Conservation (phyloP, 1,139 yeast genomes). For the Pichia sp. region DNA sequence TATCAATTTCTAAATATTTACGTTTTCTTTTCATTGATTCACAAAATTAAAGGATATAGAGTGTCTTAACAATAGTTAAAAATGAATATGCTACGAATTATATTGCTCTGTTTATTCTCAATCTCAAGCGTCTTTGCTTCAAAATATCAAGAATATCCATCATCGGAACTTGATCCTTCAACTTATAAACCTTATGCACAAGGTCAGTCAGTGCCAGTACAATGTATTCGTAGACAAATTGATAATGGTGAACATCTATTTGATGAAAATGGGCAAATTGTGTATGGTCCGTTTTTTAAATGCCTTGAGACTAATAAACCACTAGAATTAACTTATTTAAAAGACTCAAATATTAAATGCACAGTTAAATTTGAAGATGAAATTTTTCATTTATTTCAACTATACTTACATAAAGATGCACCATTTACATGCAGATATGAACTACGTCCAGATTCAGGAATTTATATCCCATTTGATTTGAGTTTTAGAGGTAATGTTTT, state of each 20-base stretch:
- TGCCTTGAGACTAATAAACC: slow-evolving; percentile 65
- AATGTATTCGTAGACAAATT: slow-evolving; percentile 62
- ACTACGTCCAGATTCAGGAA: slow-evolving; percentile 45
- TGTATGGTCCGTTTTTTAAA: slow-evolving; percentile 52
- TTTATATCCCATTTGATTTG: slow-evolving; percentile 55
- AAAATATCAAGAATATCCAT: slow-evolving; percentile 24
- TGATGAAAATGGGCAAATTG: slow-evolving; percentile 51
- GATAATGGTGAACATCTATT: slow-evolving; percentile 73
- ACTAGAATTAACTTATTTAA: slow-evolving; percentile 46
- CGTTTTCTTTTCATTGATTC: too few species aligned
- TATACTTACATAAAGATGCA: slow-evolving; percentile 70
- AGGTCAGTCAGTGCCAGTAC: slow-evolving; percentile 46
- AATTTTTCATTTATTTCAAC: slow-evolving; percentile 63
- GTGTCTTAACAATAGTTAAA: too few species aligned
- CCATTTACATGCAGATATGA: slow-evolving; percentile 70
- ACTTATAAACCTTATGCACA: slow-evolving; percentile 31
- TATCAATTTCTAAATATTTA: too few species aligned
- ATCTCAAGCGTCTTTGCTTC: slow-evolving; percentile 10
- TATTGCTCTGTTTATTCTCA: background rate
- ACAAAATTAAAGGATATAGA: too few species aligned
- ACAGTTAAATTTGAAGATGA: slow-evolving; percentile 63
- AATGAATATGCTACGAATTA: too few species aligned
- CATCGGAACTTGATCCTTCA: slow-evolving; percentile 17
- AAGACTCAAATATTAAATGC: slow-evolving; percentile 51
- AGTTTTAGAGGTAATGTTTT: slow-evolving; percentile 63